These are phyloP conservation scores for Colletotrichum lini DNA, from an alignment of 2,329 filamentous ascomycete genomes.

Conservation along the genomic window DNA sequence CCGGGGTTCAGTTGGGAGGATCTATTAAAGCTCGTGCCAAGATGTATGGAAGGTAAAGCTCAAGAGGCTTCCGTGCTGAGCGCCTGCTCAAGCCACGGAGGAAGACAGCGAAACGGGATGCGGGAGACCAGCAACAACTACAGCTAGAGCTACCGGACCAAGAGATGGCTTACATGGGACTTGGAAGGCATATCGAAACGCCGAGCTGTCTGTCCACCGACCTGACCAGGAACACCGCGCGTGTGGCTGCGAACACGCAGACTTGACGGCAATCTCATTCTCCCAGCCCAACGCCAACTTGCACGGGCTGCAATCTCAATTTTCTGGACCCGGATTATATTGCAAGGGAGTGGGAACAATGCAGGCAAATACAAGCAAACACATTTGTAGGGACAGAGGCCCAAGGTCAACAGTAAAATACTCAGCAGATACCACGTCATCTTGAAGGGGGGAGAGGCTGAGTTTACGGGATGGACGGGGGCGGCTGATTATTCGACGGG, in stretches of 20 bases:
- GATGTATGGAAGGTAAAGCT: conserved; percentile 29
- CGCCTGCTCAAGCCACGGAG: conserved; percentile 8
- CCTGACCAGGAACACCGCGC: background rate
- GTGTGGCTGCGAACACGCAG: conserved; percentile 4
- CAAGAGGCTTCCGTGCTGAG: conserved; percentile 13
- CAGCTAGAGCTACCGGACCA: background rate
- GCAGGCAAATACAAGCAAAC: background rate
- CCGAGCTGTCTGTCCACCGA: background rate
- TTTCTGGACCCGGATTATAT: conserved; percentile 6
- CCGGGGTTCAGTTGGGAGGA: conserved; percentile 9
- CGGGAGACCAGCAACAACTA: background rate
- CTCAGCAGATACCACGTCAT: too few relatives aligned
- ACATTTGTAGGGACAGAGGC: conserved; percentile 5
- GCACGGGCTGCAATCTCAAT: conserved; percentile 1
- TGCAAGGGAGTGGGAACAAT: conserved; percentile 17
- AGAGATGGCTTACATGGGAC: background rate
- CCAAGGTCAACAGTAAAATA: background rate
- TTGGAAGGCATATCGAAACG: background rate
- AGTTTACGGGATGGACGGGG: conserved; percentile 13
- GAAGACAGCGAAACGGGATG: background rate
- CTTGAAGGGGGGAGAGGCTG: conserved; percentile 34
- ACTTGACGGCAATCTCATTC: background rate
- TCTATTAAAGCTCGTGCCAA: conserved; percentile 23
- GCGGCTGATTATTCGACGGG: background rate
- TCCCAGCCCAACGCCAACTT: conserved; percentile 12